Percentiles rank a stretch among this genome's conserved stretches.
phyloP scores from a whole-genome alignment of 164 flowering plant species.

The Paratinospora sagittata region DNA sequence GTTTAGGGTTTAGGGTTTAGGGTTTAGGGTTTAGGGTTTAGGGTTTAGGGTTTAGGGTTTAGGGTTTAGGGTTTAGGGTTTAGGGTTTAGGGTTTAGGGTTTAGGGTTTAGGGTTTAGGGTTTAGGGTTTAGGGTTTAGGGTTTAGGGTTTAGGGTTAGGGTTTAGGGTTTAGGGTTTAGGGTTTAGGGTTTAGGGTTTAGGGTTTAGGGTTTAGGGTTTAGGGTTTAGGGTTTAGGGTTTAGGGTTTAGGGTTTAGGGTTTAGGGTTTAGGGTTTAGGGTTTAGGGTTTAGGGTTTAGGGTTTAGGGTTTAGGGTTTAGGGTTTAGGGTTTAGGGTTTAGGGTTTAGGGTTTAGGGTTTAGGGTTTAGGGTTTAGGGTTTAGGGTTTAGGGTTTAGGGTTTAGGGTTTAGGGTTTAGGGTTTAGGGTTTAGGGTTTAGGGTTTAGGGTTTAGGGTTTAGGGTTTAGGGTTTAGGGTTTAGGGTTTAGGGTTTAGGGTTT shows the following conservation, averaged over 20 bases:
- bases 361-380: too few relatives aligned
- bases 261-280: constrained; percentile 11
- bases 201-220: constrained; percentile 13
- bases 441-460: too few relatives aligned
- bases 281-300: constrained; percentile 4
- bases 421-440: too few relatives aligned
- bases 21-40: constrained; percentile 3
- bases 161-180: constrained; percentile 16
- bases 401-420: too few relatives aligned
- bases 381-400: too few relatives aligned
- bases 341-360: too few relatives aligned
- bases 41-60: constrained; percentile 10
- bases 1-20: constrained; percentile 1
- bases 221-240: constrained; percentile 16
- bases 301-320: too few relatives aligned
- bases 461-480: too few relatives aligned
- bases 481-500: too few relatives aligned
- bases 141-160: constrained; percentile 12
- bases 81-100: constrained; percentile 3
- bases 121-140: constrained; percentile 8
- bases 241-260: constrained; percentile 10
- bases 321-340: too few relatives aligned
- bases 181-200: constrained; percentile 15
- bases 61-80: constrained; percentile 6
- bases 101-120: constrained; percentile 9